Conservation (phyloP, 2,329 filamentous ascomycete species). For the Dissoconium aciculare region DNA sequence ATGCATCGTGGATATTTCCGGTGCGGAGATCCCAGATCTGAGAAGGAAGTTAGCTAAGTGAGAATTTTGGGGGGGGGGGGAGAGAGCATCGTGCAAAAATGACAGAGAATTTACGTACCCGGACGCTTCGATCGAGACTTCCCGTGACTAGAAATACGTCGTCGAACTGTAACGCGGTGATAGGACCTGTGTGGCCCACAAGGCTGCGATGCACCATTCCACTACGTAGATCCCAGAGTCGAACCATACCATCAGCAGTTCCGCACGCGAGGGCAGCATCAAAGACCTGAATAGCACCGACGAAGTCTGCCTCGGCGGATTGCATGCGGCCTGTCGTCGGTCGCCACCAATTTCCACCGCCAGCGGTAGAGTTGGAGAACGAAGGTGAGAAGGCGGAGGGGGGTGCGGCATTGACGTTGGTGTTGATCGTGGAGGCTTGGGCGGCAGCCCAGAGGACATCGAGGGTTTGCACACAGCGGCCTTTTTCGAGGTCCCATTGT, state of each 20-base stretch:
- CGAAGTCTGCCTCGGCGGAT: constrained; percentile 67
- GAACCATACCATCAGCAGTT: constrained; percentile 92
- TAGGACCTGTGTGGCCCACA: constrained; percentile 86
- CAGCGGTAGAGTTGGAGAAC: constrained; percentile 1
- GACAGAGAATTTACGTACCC: constrained; percentile 46
- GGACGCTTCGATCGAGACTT: constrained; percentile 78
- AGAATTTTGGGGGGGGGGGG: not conserved
- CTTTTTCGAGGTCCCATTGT: constrained; percentile 94
- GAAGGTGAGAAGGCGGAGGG: not conserved
- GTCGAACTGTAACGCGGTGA: constrained; percentile 91
- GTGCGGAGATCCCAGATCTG: constrained; percentile 98
- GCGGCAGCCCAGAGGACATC: constrained; percentile 97
- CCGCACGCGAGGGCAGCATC: constrained; percentile 91
- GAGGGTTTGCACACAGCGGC: constrained; percentile 91
- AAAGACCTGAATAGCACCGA: constrained; percentile 88
- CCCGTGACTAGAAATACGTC: constrained; percentile 90
- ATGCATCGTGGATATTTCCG: constrained; percentile 88
- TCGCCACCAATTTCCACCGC: constrained; percentile 47
- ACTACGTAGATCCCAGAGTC: constrained; percentile 89
- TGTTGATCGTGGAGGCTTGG: constrained; percentile 55
- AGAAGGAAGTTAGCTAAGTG: constrained; percentile 15
- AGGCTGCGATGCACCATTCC: constrained; percentile 94
- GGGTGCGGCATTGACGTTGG: constrained; percentile 4
- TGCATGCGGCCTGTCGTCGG: constrained; percentile 44
- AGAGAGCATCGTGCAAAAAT: constrained; percentile 2